phyloP scores from a whole-genome alignment of 768 basidiomycete species.

The Termitomyces titanicus region DNA sequence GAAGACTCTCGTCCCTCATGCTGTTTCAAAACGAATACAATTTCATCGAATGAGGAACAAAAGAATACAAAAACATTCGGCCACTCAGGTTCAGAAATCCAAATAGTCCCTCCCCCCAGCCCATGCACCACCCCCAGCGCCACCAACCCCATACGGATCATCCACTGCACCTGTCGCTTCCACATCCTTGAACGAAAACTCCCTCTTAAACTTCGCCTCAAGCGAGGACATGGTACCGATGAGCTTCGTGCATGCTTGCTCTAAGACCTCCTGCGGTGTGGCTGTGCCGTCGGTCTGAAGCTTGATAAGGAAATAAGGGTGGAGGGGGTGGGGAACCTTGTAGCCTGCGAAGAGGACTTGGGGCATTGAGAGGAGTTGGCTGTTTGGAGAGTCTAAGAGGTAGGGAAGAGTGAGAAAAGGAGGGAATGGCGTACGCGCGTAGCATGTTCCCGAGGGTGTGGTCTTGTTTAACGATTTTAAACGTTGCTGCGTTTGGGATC shows the following conservation, averaged over 20 bases:
- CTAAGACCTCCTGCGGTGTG: slow-evolving; percentile 79
- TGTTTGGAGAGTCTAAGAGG: slow-evolving; percentile 31
- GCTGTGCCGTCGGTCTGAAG: slow-evolving; percentile 89
- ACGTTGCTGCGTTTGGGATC: slow-evolving; percentile 94
- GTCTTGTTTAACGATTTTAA: slow-evolving; percentile 94
- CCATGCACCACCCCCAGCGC: slow-evolving; percentile 17
- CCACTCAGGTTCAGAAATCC: slow-evolving; percentile 17
- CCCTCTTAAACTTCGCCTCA: slow-evolving; percentile 76
- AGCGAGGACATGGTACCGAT: slow-evolving; percentile 67
- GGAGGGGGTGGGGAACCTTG: slow-evolving; percentile 95
- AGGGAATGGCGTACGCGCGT: slow-evolving; percentile 64
- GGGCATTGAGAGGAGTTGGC: slow-evolving; percentile 87
- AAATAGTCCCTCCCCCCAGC: slow-evolving; percentile 20
- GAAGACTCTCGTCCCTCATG: too few species aligned
- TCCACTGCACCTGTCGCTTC: slow-evolving; percentile 41
- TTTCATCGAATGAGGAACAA: neutral
- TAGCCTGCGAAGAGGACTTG: slow-evolving; percentile 94
- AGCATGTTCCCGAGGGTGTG: slow-evolving; percentile 97
- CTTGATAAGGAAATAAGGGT: slow-evolving; percentile 92
- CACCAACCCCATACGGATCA: slow-evolving; percentile 45
- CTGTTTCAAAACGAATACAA: neutral
- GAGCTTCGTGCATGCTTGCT: slow-evolving; percentile 79
- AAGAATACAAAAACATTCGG: neutral
- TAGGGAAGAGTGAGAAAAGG: neutral
- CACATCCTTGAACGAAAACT: slow-evolving; percentile 76